Evolutionary conservation across 2,329 filamentous ascomycete species (phyloP).

Genomic region (Aspergillus sp.): DNA sequence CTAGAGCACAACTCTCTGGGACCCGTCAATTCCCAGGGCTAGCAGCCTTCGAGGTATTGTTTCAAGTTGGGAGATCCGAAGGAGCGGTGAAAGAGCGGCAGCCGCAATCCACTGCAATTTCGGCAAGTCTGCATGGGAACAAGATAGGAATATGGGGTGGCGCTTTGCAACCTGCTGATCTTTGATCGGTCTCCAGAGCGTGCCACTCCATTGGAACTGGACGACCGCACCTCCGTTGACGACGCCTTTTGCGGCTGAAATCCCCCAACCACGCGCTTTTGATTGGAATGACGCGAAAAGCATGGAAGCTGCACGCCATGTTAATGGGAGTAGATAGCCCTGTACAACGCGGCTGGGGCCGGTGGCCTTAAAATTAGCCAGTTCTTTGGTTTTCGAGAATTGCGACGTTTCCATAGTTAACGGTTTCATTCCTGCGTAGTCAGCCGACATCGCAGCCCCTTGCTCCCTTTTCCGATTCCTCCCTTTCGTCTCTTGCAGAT

Average conservation of each 20-base stretch:
- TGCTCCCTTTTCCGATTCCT: background rate
- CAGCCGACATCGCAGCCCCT: background rate
- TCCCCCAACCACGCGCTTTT: too few relatives aligned
- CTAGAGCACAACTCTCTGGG: too few relatives aligned
- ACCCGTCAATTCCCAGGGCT: too few relatives aligned
- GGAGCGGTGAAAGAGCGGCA: constrained; percentile 11
- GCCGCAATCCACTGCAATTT: background rate
- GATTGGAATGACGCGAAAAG: too few relatives aligned
- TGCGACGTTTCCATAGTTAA: background rate
- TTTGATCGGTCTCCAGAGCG: background rate
- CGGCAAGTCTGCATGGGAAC: constrained; percentile 2
- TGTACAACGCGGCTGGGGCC: background rate
- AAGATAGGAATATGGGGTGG: constrained; percentile 1
- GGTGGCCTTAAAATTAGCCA: background rate
- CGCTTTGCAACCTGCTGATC: constrained; percentile 2
- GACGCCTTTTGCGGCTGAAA: too few relatives aligned
- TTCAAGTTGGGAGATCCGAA: constrained; percentile 7
- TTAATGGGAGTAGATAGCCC: too few relatives aligned
- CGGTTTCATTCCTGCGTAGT: background rate
- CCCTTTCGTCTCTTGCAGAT: background rate
- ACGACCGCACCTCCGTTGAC: too few relatives aligned
- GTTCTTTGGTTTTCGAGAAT: background rate
- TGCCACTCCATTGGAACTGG: too few relatives aligned
- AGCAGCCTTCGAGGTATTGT: too few relatives aligned
- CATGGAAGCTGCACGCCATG: too few relatives aligned